Percentiles rank a stretch among this genome's conserved stretches.
phyloP scores from a whole-genome alignment of 179 eudicot genomes.

The Silene vulgaris region DNA sequence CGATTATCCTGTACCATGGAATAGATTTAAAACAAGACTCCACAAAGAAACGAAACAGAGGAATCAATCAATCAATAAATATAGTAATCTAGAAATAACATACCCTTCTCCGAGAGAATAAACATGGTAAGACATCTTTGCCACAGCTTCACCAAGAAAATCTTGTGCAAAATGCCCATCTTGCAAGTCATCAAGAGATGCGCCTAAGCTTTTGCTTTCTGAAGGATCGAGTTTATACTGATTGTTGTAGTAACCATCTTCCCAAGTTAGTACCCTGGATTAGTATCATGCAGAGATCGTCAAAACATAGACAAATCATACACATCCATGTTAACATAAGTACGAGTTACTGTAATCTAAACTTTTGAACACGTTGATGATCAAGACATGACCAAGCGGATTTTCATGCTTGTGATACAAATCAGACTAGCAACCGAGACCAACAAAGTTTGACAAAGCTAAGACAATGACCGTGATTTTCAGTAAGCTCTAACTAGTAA shows the following conservation, averaged over 20 bases:
- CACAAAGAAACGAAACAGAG: background rate
- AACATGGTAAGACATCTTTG: conserved; percentile 74
- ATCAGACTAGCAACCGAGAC: background rate
- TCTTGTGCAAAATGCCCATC: conserved; percentile 48
- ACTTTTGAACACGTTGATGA: background rate
- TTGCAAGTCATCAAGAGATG: conserved; percentile 30
- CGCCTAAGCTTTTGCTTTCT: conserved; percentile 33
- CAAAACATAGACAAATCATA: conserved; percentile 7
- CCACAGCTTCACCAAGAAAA: conserved; percentile 68
- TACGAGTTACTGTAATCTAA: background rate
- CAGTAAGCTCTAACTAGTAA: background rate
- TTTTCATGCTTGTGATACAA: background rate
- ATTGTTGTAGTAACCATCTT: conserved; percentile 69
- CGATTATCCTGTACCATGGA: conserved; percentile 54
- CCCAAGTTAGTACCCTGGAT: conserved; percentile 73
- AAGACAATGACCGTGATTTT: background rate
- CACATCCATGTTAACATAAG: background rate
- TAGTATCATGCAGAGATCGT: conserved; percentile 14
- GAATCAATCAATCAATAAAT: background rate
- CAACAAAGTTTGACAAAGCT: background rate
- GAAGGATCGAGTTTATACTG: conserved; percentile 33
- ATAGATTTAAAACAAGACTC: background rate
- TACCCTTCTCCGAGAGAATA: conserved; percentile 94
- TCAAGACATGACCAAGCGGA: background rate
- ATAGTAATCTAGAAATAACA: conserved; percentile 13